phyloP scores from a whole-genome alignment of 192 early-diverging fungal genomes.

The Entrophospora sp. region DNA sequence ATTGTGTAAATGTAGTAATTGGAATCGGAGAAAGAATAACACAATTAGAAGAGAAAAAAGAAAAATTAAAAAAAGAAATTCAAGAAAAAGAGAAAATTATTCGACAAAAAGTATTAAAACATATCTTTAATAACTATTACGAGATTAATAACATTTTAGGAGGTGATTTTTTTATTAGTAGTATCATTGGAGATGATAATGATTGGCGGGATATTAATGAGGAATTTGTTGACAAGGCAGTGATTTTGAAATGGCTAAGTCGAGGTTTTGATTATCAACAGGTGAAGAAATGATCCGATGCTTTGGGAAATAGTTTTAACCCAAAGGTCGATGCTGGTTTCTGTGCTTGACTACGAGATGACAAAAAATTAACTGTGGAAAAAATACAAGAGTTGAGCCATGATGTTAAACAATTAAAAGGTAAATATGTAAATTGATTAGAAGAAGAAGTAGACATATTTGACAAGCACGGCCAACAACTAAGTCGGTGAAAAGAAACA shows the following conservation, averaged over 20 bases:
- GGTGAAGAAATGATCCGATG: background rate
- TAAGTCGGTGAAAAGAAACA: no score
- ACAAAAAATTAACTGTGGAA: background rate
- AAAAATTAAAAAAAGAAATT: background rate
- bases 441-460: no score
- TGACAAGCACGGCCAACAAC: no score
- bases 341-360: background rate
- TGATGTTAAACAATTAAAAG: no score
- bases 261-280: background rate
- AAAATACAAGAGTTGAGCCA: background rate
- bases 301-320: background rate
- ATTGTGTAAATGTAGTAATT: background rate
- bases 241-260: background rate
- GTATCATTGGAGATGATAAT: background rate
- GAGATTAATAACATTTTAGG: background rate
- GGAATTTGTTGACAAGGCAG: background rate
- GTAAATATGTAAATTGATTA: no score
- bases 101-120: background rate
- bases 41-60: background rate
- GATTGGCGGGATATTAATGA: background rate
- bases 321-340: background rate
- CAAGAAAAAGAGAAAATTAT: slow-evolving; percentile 2
- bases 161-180: background rate
- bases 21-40: background rate
- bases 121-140: background rate